phyloP scores from a whole-genome alignment of 352 stramenopile species.

The Thraustochytrium sp. region DNA sequence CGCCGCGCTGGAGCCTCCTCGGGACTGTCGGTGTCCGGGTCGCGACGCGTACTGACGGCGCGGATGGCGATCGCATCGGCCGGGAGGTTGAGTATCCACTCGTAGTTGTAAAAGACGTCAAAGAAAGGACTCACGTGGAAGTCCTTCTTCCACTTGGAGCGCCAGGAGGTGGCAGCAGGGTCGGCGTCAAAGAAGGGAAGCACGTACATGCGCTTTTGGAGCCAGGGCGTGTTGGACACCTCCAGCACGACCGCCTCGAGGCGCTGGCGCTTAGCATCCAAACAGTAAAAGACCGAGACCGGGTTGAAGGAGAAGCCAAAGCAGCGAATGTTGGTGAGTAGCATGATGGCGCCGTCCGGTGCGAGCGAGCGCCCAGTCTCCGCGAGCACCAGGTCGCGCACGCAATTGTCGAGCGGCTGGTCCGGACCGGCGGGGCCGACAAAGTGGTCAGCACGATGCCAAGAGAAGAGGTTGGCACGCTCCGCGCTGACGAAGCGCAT shows the following conservation, averaged over 20 bases:
- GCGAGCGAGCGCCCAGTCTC: neutral
- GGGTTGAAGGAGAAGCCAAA: conserved; percentile 47
- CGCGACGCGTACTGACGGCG: neutral
- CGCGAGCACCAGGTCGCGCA: conserved; percentile 3
- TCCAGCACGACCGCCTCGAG: conserved; percentile 32
- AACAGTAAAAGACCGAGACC: conserved; percentile 36
- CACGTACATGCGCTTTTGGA: conserved; percentile 44
- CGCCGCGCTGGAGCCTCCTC: neutral
- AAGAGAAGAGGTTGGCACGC: conserved; percentile 18
- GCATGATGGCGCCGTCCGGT: neutral
- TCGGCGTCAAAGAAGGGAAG: conserved; percentile 30
- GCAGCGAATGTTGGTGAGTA: conserved; percentile 46
- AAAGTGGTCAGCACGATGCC: conserved; percentile 15
- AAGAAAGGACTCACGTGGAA: conserved; percentile 45
- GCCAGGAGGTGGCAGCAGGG: neutral
- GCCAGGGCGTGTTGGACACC: conserved; percentile 46
- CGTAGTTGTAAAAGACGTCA: conserved; percentile 43
- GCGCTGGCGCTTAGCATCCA: neutral
- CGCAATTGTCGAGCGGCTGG: neutral
- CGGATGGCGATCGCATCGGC: neutral
- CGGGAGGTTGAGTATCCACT: conserved; percentile 14
- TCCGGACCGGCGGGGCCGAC: neutral
- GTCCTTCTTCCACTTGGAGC: conserved; percentile 43
- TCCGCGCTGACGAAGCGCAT: neutral
- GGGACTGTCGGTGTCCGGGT: neutral